Percentiles rank a stretch among this genome's conserved stretches.
Evolutionary conservation across 1,284 basidiomycete genomes (phyloP).

Genomic region (Coniferiporia sulphurascens): DNA sequence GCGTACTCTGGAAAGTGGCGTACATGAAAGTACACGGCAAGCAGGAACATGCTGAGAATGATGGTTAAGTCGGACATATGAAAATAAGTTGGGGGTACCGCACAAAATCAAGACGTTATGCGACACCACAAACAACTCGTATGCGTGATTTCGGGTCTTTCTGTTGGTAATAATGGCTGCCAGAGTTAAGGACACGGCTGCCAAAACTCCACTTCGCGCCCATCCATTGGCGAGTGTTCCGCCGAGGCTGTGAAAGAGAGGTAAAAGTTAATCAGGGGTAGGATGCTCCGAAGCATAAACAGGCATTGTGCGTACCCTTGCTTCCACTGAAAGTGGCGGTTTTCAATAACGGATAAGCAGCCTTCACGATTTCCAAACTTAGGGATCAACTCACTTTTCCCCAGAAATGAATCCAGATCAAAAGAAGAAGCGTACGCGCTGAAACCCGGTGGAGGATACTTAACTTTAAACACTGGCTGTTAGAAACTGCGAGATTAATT

Average conservation of each 20-base stretch:
- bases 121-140: constrained; percentile 42
- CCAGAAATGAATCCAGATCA: too few relatives aligned
- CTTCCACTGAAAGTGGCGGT: too few relatives aligned
- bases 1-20: not conserved
- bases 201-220: constrained; percentile 34
- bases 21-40: constrained; percentile 28
- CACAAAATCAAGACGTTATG: constrained; percentile 39
- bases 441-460: constrained; percentile 20
- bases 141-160: constrained; percentile 35
- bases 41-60: constrained; percentile 28
- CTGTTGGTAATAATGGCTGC: constrained; percentile 36
- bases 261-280: too few relatives aligned
- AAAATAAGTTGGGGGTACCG: constrained; percentile 8
- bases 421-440: too few relatives aligned
- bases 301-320: too few relatives aligned
- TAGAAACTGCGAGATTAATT: constrained; percentile 22
- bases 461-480: constrained; percentile 33
- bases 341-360: too few relatives aligned
- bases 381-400: too few relatives aligned
- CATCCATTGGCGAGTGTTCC: constrained; percentile 13
- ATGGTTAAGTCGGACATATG: not conserved
- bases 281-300: too few relatives aligned
- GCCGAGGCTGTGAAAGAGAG: too few relatives aligned
- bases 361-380: too few relatives aligned
- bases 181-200: constrained; percentile 34